Evolutionary conservation across 768 basidiomycete species (phyloP), one percentile per base, ranked within the genome.

Genomic region (Nevesoporus exiguus): DNA sequence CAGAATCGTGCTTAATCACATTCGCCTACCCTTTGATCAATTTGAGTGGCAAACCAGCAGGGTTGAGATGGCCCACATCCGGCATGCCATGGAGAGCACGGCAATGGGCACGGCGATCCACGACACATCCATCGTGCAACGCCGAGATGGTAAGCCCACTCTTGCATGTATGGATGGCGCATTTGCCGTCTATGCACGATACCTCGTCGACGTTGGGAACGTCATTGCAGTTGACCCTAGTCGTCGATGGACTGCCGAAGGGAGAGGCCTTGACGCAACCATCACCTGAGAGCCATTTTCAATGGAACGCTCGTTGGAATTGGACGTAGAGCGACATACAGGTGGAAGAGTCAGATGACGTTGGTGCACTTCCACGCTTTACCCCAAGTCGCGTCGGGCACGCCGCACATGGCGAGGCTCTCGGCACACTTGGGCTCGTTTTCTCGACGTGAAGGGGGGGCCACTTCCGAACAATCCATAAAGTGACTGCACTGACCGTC

Each of bases 321-420:
- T 6, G 6, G 10, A 3, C 11, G 31, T 8, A 5, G 15, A 51
- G 49, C 31, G 13, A 71, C 74, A 39, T 55, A 75, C 74, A 75
- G 5, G 60, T 63, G 33, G 61, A 61, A 11, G 64, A 48, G 52
- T 70, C 67, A 15, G 47, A 61, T 51, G 34, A 59, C 57, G 51
- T 75, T 51, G 17, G 67, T 60, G 41, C 75, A 75, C 46, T 70
- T 66, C 61, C 57, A 74, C 11, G 58, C 61, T 24, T 60, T 29
- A 15, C 57, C 58, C 47, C 51, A 53, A 25, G 55, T 54, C 17
- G 55, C 36, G 4, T 36, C 55, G 27, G 60, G 30, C 13, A 62
- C 56, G 37, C 69, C 68, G 49, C 73, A 73, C 47, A 70, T 54
- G 6, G 47, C 60, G 34, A 66, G 57, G 25, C 54, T 62, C 9